phyloP scores from a whole-genome alignment of 1,284 basidiomycete species.

The Ganoderma leucocontextum region DNA sequence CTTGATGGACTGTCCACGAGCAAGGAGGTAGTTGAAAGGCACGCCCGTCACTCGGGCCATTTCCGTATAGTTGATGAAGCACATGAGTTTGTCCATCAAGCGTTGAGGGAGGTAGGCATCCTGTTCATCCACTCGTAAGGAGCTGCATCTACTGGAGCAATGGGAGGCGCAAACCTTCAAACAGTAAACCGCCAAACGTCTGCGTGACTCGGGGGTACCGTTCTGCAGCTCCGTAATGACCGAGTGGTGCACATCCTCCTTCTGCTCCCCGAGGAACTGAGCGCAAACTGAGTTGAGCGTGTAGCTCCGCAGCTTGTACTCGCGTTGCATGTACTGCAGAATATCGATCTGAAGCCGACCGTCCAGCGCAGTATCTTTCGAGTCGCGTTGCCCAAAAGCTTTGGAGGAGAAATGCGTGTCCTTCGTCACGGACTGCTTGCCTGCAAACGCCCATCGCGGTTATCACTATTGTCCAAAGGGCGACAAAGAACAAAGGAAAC shows the following conservation, averaged over 20 bases:
- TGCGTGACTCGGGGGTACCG: constrained; percentile 88
- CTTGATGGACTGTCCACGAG: constrained; percentile 95
- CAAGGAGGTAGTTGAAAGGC: constrained; percentile 94
- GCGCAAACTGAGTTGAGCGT: constrained; percentile 96
- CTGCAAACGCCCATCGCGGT: constrained; percentile 49
- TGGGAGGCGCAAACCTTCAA: constrained; percentile 70
- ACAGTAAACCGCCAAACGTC: constrained; percentile 94
- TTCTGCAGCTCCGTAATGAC: constrained; percentile 97
- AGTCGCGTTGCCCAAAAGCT: constrained; percentile 94
- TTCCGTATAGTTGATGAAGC: constrained; percentile 95
- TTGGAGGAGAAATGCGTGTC: constrained; percentile 96
- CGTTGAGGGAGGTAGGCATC: constrained; percentile 97
- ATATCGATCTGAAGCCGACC: constrained; percentile 94
- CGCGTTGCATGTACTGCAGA: constrained; percentile 95
- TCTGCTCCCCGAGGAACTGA: constrained; percentile 95
- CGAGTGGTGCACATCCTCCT: constrained; percentile 97
- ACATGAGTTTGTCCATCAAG: constrained; percentile 96
- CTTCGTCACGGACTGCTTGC: constrained; percentile 79
- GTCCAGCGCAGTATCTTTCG: constrained; percentile 90
- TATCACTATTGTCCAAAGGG: not conserved
- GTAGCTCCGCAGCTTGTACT: constrained; percentile 94
- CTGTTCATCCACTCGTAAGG: constrained; percentile 49
- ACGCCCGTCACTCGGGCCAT: constrained; percentile 97
- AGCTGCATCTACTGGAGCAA: not conserved
- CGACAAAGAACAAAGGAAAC: constrained; percentile 16